A percentile compares a stretch with the other conserved stretches of the same genome.
These are phyloP conservation scores for Pseudevernia furfuracea DNA, from an alignment of 495 filamentous ascomycete species.

Conservation along the genomic window DNA sequence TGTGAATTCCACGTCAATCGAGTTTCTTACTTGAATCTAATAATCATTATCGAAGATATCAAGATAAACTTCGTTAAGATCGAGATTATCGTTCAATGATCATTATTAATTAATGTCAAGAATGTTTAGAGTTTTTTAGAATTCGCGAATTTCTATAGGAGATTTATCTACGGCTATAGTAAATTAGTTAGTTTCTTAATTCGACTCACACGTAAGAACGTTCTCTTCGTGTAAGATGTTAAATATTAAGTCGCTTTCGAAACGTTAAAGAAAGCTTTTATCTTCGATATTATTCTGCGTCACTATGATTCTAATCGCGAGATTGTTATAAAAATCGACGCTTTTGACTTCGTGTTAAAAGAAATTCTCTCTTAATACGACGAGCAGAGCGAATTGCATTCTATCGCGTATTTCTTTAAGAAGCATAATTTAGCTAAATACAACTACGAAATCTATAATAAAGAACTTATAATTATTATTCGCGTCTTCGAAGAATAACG, in stretches of 20 bases:
- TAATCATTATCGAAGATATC: conserved; percentile 23
- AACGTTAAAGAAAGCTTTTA: conserved; percentile 7
- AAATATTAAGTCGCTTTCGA: neutral
- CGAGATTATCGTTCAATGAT: neutral
- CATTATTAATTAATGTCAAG: neutral
- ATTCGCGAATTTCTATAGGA: conserved; percentile 8
- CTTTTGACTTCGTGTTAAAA: conserved; percentile 2
- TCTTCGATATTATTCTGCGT: neutral
- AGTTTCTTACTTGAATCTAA: conserved; percentile 26
- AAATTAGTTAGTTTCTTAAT: neutral
- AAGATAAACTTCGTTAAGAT: conserved; percentile 16
- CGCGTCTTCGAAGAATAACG: conserved; percentile 10
- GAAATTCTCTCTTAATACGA: conserved; percentile 15
- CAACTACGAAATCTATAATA: conserved; percentile 34
- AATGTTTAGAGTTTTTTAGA: neutral
- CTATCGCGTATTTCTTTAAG: conserved; percentile 27
- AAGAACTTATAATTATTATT: conserved; percentile 27
- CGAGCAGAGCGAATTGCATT: conserved; percentile 3
- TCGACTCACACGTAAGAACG: conserved; percentile 22
- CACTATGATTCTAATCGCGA: neutral
- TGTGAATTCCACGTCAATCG: conserved; percentile 25
- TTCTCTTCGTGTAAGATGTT: neutral
- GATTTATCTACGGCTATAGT: neutral
- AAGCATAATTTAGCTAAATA: conserved; percentile 26
- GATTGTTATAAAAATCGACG: conserved; percentile 11